Percentiles rank a stretch among this genome's conserved stretches.
These are phyloP conservation scores for Scheffersomyces titani DNA, from an alignment of 1,139 yeast genomes.

Conservation along the genomic window DNA sequence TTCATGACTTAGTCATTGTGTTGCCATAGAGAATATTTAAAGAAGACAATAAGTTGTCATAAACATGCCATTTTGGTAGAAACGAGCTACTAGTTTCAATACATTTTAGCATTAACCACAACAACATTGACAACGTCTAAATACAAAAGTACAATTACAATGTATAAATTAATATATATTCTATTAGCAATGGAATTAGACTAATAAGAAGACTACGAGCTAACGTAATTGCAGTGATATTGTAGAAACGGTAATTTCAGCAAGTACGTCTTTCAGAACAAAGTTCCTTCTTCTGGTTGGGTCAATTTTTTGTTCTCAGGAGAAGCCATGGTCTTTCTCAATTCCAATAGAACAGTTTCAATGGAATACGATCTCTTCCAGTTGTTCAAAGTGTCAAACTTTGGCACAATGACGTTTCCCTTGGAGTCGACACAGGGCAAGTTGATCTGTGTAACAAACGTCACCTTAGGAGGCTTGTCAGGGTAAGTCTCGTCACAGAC, in stretches of 20 bases:
- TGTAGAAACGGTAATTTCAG: neutral
- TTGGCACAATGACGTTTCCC: slow-evolving; percentile 64
- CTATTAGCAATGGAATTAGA: neutral
- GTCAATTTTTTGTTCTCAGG: slow-evolving; percentile 79
- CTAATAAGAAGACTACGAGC: neutral
- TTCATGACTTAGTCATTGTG: neutral
- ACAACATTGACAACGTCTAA: too few species aligned
- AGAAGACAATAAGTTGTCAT: too few species aligned
- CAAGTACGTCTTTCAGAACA: slow-evolving; percentile 36
- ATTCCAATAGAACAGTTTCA: slow-evolving; percentile 86
- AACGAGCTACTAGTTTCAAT: neutral
- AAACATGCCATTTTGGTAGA: neutral
- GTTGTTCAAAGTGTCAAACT: slow-evolving; percentile 69
- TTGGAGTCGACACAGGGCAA: slow-evolving; percentile 81
- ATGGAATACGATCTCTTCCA: slow-evolving; percentile 91
- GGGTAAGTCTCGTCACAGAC: slow-evolving; percentile 88
- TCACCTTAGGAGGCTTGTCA: slow-evolving; percentile 80
- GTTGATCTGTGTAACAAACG: slow-evolving; percentile 80
- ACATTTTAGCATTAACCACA: neutral
- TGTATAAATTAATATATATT: neutral
- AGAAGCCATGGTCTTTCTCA: slow-evolving; percentile 83
- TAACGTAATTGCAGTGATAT: neutral
- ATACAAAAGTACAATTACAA: neutral
- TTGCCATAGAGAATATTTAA: neutral
- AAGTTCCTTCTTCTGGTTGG: slow-evolving; percentile 90